Evolutionary conservation across 495 filamentous ascomycete species (phyloP), one percentile per base, ranked within the genome.

Genomic region (Hyaloscypha finlandica): DNA sequence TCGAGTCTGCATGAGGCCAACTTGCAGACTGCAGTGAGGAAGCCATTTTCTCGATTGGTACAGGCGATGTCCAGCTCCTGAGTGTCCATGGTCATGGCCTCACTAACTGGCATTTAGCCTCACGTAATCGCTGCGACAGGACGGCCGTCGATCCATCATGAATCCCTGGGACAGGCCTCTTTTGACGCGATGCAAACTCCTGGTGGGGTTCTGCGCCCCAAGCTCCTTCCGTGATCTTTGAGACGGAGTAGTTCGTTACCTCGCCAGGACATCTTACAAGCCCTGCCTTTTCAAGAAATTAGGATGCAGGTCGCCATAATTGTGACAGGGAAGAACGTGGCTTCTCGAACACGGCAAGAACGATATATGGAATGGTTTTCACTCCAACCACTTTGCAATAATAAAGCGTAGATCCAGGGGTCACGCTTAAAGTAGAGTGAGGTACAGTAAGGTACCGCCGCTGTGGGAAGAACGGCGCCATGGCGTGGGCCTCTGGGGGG

Each of bases 271-370:
- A 51, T 64, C 52, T 31, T 56, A 51, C 48, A 22, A 19, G 52
- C 61, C 61, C 56, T 42, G 61, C 52, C 48, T 25, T 9, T 22
- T 25, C 30, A n/a, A 39, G 29, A 20, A 32, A 22, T 51, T 11
- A 6, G 22, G 2, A 55, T 56, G 52, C 48, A 64, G 2, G 61
- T 42, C 29, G 30, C 37, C 48, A 29, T 39, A 25, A 4, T 19
- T 55, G 61, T 33, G 51, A 25, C 31, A 14, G 25, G 22, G n/a
- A 42, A 32, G 19, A 19, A n/a, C 52, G 48, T 37, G 31, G 29
- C 33, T 64, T 64, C 61, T 56, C 52, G 51, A 64, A 64, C 51
- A 64, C 51, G 51, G 61, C 61, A 64, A 56, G 52, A 64, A 56
- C n/a, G 32, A 20, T 56, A 57, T 42, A 3, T 33, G 30, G 16